Evolutionary conservation across 2,329 filamentous ascomycete species (phyloP).

Genomic region (Aspergillus japonicus): DNA sequence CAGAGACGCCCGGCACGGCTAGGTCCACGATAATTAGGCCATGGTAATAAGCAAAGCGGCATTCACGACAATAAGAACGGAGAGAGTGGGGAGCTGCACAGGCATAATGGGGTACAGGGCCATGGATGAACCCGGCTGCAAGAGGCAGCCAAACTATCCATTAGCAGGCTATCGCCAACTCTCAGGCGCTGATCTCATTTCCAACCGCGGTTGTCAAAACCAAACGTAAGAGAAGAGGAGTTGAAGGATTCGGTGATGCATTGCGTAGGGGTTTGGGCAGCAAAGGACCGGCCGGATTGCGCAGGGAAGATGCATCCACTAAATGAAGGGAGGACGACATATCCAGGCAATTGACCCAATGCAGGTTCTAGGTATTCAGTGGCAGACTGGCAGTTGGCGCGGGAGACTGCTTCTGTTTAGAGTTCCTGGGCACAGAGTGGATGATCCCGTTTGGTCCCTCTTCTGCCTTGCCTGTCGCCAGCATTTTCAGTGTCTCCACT

Average conservation of each 20-base stretch:
- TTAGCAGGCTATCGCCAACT: slow-evolving; percentile 14
- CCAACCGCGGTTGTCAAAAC: slow-evolving; percentile 17
- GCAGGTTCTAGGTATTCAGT: slow-evolving; percentile 2
- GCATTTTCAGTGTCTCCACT: background rate
- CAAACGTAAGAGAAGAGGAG: slow-evolving; percentile 10
- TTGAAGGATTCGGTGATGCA: slow-evolving; percentile 15
- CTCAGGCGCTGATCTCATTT: slow-evolving; percentile 20
- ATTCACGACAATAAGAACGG: slow-evolving; percentile 13
- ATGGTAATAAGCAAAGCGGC: slow-evolving; percentile 14
- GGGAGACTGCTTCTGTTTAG: slow-evolving; percentile 2
- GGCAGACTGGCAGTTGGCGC: slow-evolving; percentile 3
- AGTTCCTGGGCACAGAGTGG: slow-evolving; percentile 5
- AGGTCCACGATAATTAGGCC: slow-evolving; percentile 15
- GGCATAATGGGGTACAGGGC: slow-evolving; percentile 13
- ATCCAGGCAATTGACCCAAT: slow-evolving; percentile 16
- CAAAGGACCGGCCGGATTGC: slow-evolving; percentile 18
- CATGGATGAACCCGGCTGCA: slow-evolving; percentile 19
- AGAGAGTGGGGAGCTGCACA: slow-evolving; percentile 13
- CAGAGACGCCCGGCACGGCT: slow-evolving; percentile 12
- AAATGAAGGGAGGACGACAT: slow-evolving; percentile 12
- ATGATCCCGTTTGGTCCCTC: background rate
- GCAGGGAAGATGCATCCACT: slow-evolving; percentile 23
- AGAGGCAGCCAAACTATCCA: slow-evolving; percentile 13
- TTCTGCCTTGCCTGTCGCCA: background rate
- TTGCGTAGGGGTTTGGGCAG: slow-evolving; percentile 26